phyloP scores from a whole-genome alignment of 768 basidiomycete genomes.

The Pholiota conissans region DNA sequence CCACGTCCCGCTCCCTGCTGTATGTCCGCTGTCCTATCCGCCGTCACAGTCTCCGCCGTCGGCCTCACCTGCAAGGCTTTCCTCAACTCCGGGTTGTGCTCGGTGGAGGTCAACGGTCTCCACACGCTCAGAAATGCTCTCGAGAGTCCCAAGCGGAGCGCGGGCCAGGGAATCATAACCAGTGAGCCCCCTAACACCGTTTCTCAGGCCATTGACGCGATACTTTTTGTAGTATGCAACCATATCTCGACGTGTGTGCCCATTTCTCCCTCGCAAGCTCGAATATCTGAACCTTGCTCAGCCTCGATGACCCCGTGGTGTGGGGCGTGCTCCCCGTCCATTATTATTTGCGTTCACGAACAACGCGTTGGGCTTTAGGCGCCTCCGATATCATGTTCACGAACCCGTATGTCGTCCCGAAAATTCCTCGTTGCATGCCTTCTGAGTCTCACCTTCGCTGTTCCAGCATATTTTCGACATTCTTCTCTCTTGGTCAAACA shows the following conservation, averaged over 20 bases:
- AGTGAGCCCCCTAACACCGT: slow-evolving; percentile 42
- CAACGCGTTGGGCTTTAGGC: slow-evolving; percentile 88
- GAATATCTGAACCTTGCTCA: slow-evolving; percentile 28
- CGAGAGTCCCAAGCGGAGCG: slow-evolving; percentile 39
- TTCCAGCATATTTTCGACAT: slow-evolving; percentile 71
- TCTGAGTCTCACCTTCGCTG: slow-evolving; percentile 25
- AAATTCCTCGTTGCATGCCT: slow-evolving; percentile 10
- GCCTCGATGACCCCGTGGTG: slow-evolving; percentile 79
- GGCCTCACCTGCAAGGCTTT: slow-evolving; percentile 82
- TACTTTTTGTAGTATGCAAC: slow-evolving; percentile 68
- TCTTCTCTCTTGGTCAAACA: slow-evolving; percentile 89
- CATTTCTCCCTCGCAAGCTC: slow-evolving; percentile 6
- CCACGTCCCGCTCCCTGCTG: slow-evolving; percentile 7
- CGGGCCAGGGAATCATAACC: slow-evolving; percentile 70
- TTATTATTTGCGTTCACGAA: slow-evolving; percentile 57
- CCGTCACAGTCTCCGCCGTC: slow-evolving; percentile 60
- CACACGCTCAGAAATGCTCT: slow-evolving; percentile 65
- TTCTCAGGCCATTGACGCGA: slow-evolving; percentile 3
- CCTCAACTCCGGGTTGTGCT: slow-evolving; percentile 63
- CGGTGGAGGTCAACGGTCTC: slow-evolving; percentile 72
- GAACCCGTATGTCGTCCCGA: slow-evolving; percentile 62
- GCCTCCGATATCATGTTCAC: slow-evolving; percentile 95
- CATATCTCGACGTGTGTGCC: slow-evolving; percentile 89
- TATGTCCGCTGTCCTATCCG: slow-evolving; percentile 48
- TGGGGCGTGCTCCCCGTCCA: slow-evolving; percentile 82